phyloP scores from a whole-genome alignment of 805 yeast genomes.

The Monosporozyma siamensis region DNA sequence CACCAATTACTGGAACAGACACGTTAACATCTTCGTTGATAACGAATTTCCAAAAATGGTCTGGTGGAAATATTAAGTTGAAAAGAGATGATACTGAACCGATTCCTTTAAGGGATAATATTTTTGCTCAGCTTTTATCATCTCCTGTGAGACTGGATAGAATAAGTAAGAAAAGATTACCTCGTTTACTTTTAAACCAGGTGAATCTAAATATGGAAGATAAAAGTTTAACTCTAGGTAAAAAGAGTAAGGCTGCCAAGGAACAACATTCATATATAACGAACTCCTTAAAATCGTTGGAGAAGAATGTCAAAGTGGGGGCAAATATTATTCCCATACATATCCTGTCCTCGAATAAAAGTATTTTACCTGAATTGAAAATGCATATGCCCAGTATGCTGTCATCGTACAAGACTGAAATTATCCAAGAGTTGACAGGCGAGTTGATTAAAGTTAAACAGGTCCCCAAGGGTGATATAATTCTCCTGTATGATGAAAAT shows the following conservation, averaged over 20 bases:
- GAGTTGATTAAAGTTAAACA: background rate
- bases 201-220: conserved; percentile 18
- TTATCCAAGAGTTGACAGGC: background rate
- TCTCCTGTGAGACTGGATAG: conserved; percentile 38
- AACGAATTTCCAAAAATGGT: conserved; percentile 30
- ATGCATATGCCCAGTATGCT: background rate
- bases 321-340: conserved; percentile 12
- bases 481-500: background rate
- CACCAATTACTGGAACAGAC: background rate
- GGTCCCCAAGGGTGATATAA: background rate
- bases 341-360: background rate
- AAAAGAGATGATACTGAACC: background rate
- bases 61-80: conserved; percentile 24
- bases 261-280: conserved; percentile 17
- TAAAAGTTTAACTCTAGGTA: background rate
- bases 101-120: conserved; percentile 23
- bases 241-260: conserved; percentile 1
- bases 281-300: conserved; percentile 10
- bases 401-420: background rate
- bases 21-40: conserved; percentile 7
- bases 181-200: conserved; percentile 33
- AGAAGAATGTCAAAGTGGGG: conserved; percentile 1
- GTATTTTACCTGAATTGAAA: background rate
- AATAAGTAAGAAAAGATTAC: conserved; percentile 30
- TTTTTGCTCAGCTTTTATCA: conserved; percentile 33